Conservation (phyloP, 2,329 filamentous ascomycete species). For the Trichoderma gracile region DNA sequence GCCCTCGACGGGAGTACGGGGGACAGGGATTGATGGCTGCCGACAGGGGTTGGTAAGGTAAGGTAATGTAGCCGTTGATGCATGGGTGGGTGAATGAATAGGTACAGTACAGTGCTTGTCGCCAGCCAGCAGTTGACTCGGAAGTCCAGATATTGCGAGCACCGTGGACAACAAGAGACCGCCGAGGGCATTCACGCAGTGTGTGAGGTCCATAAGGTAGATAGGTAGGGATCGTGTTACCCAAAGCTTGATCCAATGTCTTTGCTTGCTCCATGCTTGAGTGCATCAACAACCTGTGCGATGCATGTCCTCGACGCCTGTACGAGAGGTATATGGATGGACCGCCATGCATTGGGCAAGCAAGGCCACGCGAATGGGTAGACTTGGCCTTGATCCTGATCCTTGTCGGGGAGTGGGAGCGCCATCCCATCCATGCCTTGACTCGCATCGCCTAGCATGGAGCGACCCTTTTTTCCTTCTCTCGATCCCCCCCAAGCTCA, state of each 20-base stretch:
- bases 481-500: not conserved
- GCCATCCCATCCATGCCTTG: not conserved
- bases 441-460: constrained; percentile 17
- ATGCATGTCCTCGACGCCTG: not conserved
- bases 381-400: not conserved
- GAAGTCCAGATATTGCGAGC: no score
- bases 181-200: no score
- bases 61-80: not conserved
- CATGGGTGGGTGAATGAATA: not conserved
- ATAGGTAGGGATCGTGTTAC: no score
- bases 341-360: not conserved
- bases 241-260: no score
- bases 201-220: no score
- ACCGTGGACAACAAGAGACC: no score
- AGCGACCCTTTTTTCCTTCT: not conserved
- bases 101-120: not conserved
- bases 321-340: not conserved
- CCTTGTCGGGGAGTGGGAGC: constrained; percentile 16
- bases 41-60: not conserved
- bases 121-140: not conserved
- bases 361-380: not conserved
- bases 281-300: not conserved
- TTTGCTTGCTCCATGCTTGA: not conserved
- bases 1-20: not conserved
- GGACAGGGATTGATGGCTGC: not conserved